Evolutionary conservation across 106 monocot species (phyloP).

Genomic region (Dendrobium huoshanense): DNA sequence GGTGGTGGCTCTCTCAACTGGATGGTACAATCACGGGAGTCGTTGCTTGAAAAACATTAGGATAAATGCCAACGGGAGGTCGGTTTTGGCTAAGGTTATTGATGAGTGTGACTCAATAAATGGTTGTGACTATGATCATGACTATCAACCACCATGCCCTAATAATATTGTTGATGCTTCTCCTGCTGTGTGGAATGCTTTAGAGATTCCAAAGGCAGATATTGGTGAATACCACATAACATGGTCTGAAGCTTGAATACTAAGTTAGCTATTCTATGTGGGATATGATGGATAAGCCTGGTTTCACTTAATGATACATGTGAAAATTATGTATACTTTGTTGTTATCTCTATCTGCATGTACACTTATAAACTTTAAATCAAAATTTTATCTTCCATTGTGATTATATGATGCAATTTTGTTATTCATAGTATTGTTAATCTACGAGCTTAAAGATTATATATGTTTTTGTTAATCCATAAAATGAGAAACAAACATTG

Average conservation of each 20-base stretch:
- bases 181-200: constrained; percentile 28
- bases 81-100: constrained; percentile 30
- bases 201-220: constrained; percentile 9
- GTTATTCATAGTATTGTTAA: no score
- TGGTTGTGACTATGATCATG: constrained; percentile 35
- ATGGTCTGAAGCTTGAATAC: constrained; percentile 12
- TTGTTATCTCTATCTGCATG: no score
- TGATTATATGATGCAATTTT: no score
- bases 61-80: constrained; percentile 31
- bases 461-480: no score
- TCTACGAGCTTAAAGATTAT: no score
- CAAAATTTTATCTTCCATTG: no score
- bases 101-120: constrained; percentile 41
- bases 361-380: no score
- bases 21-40: constrained; percentile 32
- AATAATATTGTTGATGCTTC: constrained; percentile 33
- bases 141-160: constrained; percentile 23
- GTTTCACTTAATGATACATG: no score
- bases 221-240: constrained; percentile 9
- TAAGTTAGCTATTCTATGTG: no score
- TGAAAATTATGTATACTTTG: no score
- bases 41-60: constrained; percentile 17
- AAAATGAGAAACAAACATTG: no score
- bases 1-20: constrained; percentile 29
- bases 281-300: no score